A percentile compares a stretch with the other conserved stretches of the same genome.
These are phyloP conservation scores for Strobilomyces dryophilus DNA, from an alignment of 768 basidiomycete genomes.

Conservation along the genomic window DNA sequence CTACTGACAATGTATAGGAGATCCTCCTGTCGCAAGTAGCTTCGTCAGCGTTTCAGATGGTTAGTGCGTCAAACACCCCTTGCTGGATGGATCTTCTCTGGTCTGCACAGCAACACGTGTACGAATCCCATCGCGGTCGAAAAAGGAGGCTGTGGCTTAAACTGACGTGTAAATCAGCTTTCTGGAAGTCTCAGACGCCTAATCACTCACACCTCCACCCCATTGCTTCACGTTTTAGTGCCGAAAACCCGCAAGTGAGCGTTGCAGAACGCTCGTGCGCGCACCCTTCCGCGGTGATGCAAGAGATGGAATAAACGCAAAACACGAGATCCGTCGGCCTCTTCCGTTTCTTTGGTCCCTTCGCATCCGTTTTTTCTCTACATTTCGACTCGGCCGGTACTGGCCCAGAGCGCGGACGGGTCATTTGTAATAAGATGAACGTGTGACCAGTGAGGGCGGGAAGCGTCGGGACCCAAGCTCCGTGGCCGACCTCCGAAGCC, in stretches of 20 bases:
- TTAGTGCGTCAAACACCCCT: background rate
- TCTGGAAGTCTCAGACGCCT: background rate
- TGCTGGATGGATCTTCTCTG: background rate
- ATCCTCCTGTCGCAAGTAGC: background rate
- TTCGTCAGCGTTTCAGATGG: conserved; percentile 4
- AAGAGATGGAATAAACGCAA: background rate
- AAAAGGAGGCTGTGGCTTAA: conserved; percentile 2
- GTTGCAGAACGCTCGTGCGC: conserved; percentile 22
- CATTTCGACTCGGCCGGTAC: conserved; percentile 1
- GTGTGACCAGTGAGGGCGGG: conserved; percentile 6
- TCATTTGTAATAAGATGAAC: conserved; percentile 9
- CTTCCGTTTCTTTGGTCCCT: conserved; percentile 5
- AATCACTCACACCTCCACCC: background rate
- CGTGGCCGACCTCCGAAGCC: background rate
- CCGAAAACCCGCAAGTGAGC: conserved; percentile 13
- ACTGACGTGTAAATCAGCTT: conserved; percentile 5
- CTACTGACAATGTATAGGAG: background rate
- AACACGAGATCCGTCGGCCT: background rate
- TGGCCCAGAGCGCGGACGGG: background rate
- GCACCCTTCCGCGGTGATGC: conserved; percentile 13
- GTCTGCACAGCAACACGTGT: conserved; percentile 12
- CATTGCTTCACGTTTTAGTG: background rate
- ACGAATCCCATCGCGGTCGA: background rate
- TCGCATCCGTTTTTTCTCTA: background rate
- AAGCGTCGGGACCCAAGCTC: background rate